phyloP scores from a whole-genome alignment of 1,139 yeast genomes.

The Yamadazyma jaroonii region DNA sequence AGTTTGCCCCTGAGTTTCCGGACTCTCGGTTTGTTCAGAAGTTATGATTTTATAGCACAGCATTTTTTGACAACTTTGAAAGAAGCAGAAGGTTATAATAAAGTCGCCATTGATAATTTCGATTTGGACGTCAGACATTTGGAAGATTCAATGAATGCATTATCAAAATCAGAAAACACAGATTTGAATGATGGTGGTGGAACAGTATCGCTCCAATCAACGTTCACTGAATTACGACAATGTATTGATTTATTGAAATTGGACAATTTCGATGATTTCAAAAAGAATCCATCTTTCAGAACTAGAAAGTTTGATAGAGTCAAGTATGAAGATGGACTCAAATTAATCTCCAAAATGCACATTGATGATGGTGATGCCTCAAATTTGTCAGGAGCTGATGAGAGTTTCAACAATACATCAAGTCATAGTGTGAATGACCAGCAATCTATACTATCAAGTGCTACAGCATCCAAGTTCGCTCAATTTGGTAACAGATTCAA shows the following conservation, averaged over 20 bases:
- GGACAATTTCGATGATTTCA: constrained; percentile 40
- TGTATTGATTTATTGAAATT: constrained; percentile 40
- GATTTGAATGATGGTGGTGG: constrained; percentile 24
- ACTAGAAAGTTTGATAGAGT: constrained; percentile 43
- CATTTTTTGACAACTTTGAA: constrained; percentile 63
- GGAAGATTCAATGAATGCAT: constrained; percentile 36
- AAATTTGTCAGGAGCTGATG: constrained; percentile 13
- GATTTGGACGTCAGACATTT: constrained; percentile 42
- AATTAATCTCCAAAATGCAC: constrained; percentile 37
- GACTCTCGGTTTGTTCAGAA: constrained; percentile 76
- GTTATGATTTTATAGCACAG: constrained; percentile 80
- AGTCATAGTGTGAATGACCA: constrained; percentile 19
- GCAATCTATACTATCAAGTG: constrained; percentile 25
- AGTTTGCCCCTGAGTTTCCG: constrained; percentile 78
- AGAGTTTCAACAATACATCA: constrained; percentile 19
- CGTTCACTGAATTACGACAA: constrained; percentile 46
- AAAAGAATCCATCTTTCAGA: constrained; percentile 36
- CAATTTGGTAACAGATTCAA: constrained; percentile 28
- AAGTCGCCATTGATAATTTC: constrained; percentile 41
- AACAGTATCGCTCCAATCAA: constrained; percentile 41
- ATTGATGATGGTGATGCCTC: constrained; percentile 16
- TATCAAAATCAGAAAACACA: constrained; percentile 10
- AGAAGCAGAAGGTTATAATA: constrained; percentile 40
- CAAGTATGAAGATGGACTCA: constrained; percentile 40
- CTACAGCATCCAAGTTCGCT: constrained; percentile 41